phyloP scores from a whole-genome alignment of 2,329 filamentous ascomycete species.

The Penicillium sp. region DNA sequence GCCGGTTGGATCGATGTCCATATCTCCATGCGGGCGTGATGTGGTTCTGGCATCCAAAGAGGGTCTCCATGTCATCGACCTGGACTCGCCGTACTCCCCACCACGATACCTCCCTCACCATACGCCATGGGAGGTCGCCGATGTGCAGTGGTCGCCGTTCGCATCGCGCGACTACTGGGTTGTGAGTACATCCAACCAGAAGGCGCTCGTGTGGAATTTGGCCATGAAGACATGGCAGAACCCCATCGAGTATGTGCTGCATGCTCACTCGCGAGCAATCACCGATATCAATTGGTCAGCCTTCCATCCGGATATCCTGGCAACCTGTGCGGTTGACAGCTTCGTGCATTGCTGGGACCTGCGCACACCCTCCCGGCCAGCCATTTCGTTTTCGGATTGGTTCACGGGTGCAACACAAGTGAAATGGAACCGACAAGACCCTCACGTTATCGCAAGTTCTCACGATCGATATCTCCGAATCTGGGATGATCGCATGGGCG shows the following conservation, averaged over 20 bases:
- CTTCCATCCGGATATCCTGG: constrained; percentile 83
- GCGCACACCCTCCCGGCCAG: constrained; percentile 70
- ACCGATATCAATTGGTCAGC: constrained; percentile 97
- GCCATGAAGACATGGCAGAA: constrained; percentile 70
- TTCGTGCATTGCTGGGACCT: constrained; percentile 94
- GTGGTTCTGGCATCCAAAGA: constrained; percentile 88
- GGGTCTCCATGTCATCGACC: constrained; percentile 85
- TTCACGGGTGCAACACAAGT: constrained; percentile 92
- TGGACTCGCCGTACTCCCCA: constrained; percentile 84
- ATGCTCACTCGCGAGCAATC: constrained; percentile 83
- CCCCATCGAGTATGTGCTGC: constrained; percentile 83
- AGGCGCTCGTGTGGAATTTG: constrained; percentile 91
- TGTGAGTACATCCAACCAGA: constrained; percentile 90
- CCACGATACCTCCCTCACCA: constrained; percentile 84
- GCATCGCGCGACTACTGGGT: constrained; percentile 89
- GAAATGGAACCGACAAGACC: constrained; percentile 87
- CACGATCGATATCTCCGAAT: constrained; percentile 86
- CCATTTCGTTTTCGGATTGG: constrained; percentile 86
- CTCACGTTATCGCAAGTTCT: constrained; percentile 85
- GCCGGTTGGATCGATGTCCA: constrained; percentile 83
- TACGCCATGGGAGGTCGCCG: constrained; percentile 90
- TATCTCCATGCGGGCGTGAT: constrained; percentile 87
- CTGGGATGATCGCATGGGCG: constrained; percentile 83
- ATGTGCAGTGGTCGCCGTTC: constrained; percentile 97
- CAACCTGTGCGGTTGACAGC: constrained; percentile 89